Evolutionary conservation across 2,329 filamentous ascomycete species (phyloP).

Genomic region (Lanzia echinophila): DNA sequence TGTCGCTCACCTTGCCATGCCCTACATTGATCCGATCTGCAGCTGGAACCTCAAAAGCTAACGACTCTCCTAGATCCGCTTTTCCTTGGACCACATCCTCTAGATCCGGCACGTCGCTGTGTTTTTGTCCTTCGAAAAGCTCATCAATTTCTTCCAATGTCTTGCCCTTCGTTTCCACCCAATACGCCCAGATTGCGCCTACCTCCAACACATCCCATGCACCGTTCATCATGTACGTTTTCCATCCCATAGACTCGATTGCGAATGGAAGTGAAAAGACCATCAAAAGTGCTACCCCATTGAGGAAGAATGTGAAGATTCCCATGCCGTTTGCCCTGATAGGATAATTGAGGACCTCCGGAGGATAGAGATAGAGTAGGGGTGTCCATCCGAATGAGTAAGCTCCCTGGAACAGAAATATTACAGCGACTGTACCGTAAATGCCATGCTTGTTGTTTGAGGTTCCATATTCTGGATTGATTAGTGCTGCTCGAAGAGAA

Average conservation of each 20-base stretch:
- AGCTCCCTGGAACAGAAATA: slow-evolving; percentile 46
- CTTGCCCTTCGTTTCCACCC: slow-evolving; percentile 33
- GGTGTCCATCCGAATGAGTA: slow-evolving; percentile 47
- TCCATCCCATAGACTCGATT: slow-evolving; percentile 38
- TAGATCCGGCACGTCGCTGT: slow-evolving; percentile 16
- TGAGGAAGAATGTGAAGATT: slow-evolving; percentile 31
- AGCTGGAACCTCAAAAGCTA: not conserved
- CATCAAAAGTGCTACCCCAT: slow-evolving; percentile 31
- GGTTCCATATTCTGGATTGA: slow-evolving; percentile 11
- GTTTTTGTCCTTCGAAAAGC: slow-evolving; percentile 27
- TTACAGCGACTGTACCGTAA: slow-evolving; percentile 40
- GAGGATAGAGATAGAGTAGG: slow-evolving; percentile 41
- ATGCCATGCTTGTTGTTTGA: slow-evolving; percentile 21
- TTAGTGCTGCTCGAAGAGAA: slow-evolving; percentile 13
- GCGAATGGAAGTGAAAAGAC: slow-evolving; percentile 39
- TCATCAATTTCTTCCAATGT: slow-evolving; percentile 34
- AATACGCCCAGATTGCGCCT: slow-evolving; percentile 18
- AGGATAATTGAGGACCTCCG: slow-evolving; percentile 43
- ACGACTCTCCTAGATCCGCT: not conserved
- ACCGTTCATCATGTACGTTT: slow-evolving; percentile 41
- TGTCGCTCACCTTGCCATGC: not conserved
- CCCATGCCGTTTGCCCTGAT: slow-evolving; percentile 43
- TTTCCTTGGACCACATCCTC: slow-evolving; percentile 5
- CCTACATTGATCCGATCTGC: not conserved
- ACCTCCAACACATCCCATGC: slow-evolving; percentile 11